Conservation (phyloP, 2,329 filamentous ascomycete species). For the Sporothrix euskadiensis region DNA sequence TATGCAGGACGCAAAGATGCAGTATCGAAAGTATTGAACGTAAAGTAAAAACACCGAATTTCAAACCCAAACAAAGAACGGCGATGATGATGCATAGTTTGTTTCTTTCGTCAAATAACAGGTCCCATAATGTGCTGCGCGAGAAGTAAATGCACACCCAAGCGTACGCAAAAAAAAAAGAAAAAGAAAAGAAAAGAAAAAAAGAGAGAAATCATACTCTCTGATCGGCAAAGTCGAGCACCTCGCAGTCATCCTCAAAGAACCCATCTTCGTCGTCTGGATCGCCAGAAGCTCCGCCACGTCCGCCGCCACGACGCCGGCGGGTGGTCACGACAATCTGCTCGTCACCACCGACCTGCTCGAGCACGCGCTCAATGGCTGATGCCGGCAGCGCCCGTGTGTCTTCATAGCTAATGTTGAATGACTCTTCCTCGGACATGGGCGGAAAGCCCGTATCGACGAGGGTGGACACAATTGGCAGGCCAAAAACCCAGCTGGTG, state of each 20-base stretch:
- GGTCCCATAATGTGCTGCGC: neutral
- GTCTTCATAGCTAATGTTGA: slow-evolving; percentile 53
- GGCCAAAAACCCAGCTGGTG: slow-evolving; percentile 61
- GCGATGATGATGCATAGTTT: neutral
- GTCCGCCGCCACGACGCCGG: slow-evolving; percentile 63
- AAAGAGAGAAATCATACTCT: slow-evolving; percentile 51
- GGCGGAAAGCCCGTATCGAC: slow-evolving; percentile 54
- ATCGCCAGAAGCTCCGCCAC: slow-evolving; percentile 39
- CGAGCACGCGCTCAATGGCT: slow-evolving; percentile 64
- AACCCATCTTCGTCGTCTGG: slow-evolving; percentile 67
- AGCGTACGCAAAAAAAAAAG: neutral
- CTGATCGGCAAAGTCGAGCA: slow-evolving; percentile 81
- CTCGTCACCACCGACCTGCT: slow-evolving; percentile 58
- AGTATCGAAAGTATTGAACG: neutral
- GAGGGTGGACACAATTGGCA: slow-evolving; percentile 52
- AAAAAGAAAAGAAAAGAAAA: neutral
- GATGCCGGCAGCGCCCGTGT: slow-evolving; percentile 62
- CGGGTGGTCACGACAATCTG: slow-evolving; percentile 84
- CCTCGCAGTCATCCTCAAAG: slow-evolving; percentile 90
- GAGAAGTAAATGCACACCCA: neutral
- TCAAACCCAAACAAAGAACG: slow-evolving; percentile 12
- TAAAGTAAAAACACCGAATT: neutral
- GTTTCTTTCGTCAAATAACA: slow-evolving; percentile 8
- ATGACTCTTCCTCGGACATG: slow-evolving; percentile 53
- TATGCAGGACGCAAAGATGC: neutral